A percentile compares a stretch with the other conserved stretches of the same genome.
phyloP scores from a whole-genome alignment of 805 yeast species.

The Spathaspora arborariae region DNA sequence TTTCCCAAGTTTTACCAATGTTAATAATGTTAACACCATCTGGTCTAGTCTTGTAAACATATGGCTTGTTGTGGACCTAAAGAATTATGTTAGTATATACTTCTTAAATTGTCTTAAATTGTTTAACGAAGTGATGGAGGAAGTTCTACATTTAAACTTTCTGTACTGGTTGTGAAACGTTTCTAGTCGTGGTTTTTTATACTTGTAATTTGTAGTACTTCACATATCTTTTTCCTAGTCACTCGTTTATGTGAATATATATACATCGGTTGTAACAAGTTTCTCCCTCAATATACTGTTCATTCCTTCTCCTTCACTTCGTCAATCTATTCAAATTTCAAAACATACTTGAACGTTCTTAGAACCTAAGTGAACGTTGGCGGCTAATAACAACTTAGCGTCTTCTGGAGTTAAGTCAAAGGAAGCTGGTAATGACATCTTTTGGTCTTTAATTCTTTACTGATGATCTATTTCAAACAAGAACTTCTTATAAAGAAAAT shows the following conservation, averaged over 20 bases:
- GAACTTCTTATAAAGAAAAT: not conserved
- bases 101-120: not conserved
- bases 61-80: constrained; percentile 93
- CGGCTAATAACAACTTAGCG: constrained; percentile 98
- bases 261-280: too few relatives aligned
- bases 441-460: constrained; percentile 13
- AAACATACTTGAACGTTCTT: constrained; percentile 96
- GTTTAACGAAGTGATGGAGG: too few relatives aligned
- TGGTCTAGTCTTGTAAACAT: constrained; percentile 97
- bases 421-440: constrained; percentile 82
- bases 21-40: constrained; percentile 99
- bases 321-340: not conserved
- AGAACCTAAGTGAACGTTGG: constrained; percentile 99
- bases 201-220: too few relatives aligned
- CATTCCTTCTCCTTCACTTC: too few relatives aligned
- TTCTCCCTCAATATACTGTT: too few relatives aligned
- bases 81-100: constrained; percentile 16
- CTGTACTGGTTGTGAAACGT: too few relatives aligned
- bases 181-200: too few relatives aligned
- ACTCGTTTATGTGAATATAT: too few relatives aligned
- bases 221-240: too few relatives aligned
- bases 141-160: too few relatives aligned
- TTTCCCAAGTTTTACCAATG: constrained; percentile 99
- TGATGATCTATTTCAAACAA: constrained; percentile 7
- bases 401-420: constrained; percentile 95